These are phyloP conservation scores for Castanea sativa DNA, from an alignment of 306 rosid species.

Conservation along the genomic window DNA sequence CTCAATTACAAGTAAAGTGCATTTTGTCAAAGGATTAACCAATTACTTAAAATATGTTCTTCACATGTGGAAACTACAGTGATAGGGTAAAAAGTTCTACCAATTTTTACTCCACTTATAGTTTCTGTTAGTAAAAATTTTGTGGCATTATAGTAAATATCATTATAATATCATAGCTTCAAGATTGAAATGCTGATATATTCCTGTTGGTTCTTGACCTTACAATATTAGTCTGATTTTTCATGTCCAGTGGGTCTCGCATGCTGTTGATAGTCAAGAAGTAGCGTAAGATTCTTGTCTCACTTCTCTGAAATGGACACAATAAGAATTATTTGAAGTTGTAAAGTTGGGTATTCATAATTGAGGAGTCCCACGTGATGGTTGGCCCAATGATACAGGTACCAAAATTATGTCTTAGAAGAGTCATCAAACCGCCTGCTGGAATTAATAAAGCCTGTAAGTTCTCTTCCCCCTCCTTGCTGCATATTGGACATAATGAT, in stretches of 20 bases:
- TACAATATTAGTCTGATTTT: slow-evolving; percentile 8
- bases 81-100: not conserved
- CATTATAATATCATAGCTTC: slow-evolving; percentile 15
- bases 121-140: not conserved
- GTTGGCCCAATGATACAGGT: not conserved
- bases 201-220: slow-evolving; percentile 25
- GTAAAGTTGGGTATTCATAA: slow-evolving; percentile 4
- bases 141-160: not conserved
- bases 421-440: slow-evolving; percentile 2
- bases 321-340: not conserved
- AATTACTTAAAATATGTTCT: too few relatives aligned
- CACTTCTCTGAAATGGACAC: slow-evolving; percentile 7
- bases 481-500: not conserved
- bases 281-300: slow-evolving; percentile 50
- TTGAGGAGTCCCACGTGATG: not conserved
- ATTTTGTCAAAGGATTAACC: too few relatives aligned
- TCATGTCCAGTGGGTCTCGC: slow-evolving; percentile 50
- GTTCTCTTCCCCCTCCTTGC: not conserved
- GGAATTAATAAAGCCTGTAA: slow-evolving; percentile 4
- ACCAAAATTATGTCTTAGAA: slow-evolving; percentile 1
- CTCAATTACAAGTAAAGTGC: too few relatives aligned
- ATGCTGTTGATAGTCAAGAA: slow-evolving; percentile 20
- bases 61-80: not conserved
- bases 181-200: slow-evolving; percentile 17
- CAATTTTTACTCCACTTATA: not conserved